Evolutionary conservation across 2,329 filamentous ascomycete genomes (phyloP).

Genomic region (Diplodia sapinea): DNA sequence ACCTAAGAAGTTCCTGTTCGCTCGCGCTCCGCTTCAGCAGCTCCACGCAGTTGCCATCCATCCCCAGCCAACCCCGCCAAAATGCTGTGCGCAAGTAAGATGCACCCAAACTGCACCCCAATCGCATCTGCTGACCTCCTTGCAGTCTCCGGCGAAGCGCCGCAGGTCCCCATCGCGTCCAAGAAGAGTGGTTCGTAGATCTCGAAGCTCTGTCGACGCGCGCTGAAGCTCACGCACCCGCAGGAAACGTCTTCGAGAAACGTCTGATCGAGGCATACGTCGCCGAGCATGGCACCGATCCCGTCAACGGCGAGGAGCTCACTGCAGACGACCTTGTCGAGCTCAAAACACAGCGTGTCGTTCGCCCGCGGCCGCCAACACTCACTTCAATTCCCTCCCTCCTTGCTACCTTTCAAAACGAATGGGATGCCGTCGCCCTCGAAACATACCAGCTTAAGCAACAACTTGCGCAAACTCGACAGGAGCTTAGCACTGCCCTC

Average conservation of each 20-base stretch:
- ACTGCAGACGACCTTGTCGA: slow-evolving; percentile 84
- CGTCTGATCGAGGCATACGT: slow-evolving; percentile 95
- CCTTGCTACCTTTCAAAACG: slow-evolving; percentile 93
- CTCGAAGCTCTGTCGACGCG: slow-evolving; percentile 31
- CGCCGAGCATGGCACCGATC: slow-evolving; percentile 89
- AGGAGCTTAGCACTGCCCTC: slow-evolving; percentile 90
- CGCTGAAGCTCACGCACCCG: slow-evolving; percentile 40
- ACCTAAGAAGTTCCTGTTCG: slow-evolving; percentile 22
- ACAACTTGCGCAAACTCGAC: slow-evolving; percentile 84
- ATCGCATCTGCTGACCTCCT: slow-evolving; percentile 34
- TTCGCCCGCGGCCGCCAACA: slow-evolving; percentile 87
- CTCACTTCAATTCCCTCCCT: slow-evolving; percentile 96
- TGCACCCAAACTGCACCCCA: neutral
- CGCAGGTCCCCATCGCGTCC: slow-evolving; percentile 92
- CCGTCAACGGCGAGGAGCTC: slow-evolving; percentile 84
- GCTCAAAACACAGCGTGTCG: slow-evolving; percentile 80
- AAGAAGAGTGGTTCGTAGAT: slow-evolving; percentile 80
- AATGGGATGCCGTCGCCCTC: slow-evolving; percentile 93
- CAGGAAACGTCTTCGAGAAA: slow-evolving; percentile 91
- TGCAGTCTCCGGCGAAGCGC: slow-evolving; percentile 92
- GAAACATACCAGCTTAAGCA: slow-evolving; percentile 92
- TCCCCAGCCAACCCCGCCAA: slow-evolving; percentile 19
- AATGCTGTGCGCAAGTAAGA: slow-evolving; percentile 51
- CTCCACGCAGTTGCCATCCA: slow-evolving; percentile 20
- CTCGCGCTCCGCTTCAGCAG: slow-evolving; percentile 17